Percentiles rank a stretch among this genome's conserved stretches.
These are phyloP conservation scores for Trametes elegans DNA, from an alignment of 768 basidiomycete species.

Conservation along the genomic window DNA sequence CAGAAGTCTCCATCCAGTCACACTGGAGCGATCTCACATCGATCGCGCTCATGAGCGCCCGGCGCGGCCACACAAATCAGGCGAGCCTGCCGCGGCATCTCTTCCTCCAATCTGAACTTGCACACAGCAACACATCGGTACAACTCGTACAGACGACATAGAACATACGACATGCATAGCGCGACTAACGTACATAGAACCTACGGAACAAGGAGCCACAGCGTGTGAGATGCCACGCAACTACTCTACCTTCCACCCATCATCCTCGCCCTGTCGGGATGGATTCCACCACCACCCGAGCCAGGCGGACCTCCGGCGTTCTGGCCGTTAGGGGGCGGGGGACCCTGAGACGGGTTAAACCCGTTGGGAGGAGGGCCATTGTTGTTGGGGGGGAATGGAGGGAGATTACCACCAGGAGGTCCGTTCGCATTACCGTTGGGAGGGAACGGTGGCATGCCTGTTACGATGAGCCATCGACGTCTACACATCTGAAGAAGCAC, in stretches of 20 bases:
- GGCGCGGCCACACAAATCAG: background rate
- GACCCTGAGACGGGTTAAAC: slow-evolving; percentile 25
- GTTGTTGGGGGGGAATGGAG: slow-evolving; percentile 30
- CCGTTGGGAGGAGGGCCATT: slow-evolving; percentile 20
- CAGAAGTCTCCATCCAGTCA: slow-evolving; percentile 1
- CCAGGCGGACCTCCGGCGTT: slow-evolving; percentile 35
- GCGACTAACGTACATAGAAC: background rate
- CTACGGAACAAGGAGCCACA: background rate
- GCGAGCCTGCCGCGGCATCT: background rate
- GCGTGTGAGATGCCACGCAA: background rate
- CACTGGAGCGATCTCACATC: slow-evolving; percentile 5
- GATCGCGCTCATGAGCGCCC: background rate
- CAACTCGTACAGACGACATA: background rate
- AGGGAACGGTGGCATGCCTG: slow-evolving; percentile 44
- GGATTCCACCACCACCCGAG: slow-evolving; percentile 64
- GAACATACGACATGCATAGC: background rate
- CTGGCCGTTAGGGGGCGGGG: slow-evolving; percentile 33
- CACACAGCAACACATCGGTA: background rate
- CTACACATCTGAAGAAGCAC: background rate
- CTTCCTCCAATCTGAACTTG: background rate
- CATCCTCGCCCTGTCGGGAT: slow-evolving; percentile 83
- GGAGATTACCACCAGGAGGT: slow-evolving; percentile 22
- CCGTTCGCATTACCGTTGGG: slow-evolving; percentile 30
- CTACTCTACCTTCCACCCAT: slow-evolving; percentile 44
- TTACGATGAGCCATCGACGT: background rate